Evolutionary conservation across 306 rosid genomes (phyloP), one percentile per base, ranked within the genome.

Genomic region (Pueraria montana): DNA sequence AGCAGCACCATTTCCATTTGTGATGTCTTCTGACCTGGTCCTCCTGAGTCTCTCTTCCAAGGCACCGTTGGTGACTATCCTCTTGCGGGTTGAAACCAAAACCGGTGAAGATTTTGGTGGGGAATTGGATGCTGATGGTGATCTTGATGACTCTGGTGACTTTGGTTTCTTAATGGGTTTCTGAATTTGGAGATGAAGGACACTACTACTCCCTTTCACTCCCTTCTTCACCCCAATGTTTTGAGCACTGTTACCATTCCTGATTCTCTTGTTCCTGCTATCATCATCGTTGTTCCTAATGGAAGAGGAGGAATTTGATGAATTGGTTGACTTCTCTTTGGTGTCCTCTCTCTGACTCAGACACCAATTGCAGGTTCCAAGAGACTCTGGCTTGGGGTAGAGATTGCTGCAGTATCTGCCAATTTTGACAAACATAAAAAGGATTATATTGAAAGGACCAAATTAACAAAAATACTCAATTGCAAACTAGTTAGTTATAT

Each of bases 321-420:
- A 92, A 26, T 93, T 89, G 21, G 84, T 96, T 7, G 97, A 90
- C 66, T 88, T 90, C 23, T 91, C 91, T 76, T 86, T 89, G 2
- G 84, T 45, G 17, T 89, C 90, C 13, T 93, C 90, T 46, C 85
- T 90, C 79, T 77, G 92, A 77, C 62, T 89, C 81, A 93, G 82
- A 87, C 98, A 96, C 99, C 99, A 96, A 56, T 96, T 96, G 92
- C 99, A 96, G 2, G 87, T 86, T 86, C 84, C 72, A 50, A 86
- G 53, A 1, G 86, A 73, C 43, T 91, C 98, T 0, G 82, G 84
- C 23, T 86, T 87, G 1, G 99, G 99, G 88, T 92, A 96, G 9
- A 91, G 64, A 77, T 92, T 94, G 84, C 99, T 96, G 64, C 99
- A 96, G 71, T 96, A 96, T 74, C 99, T 95, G 86, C 16, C 46